Percentiles rank a stretch among this genome's conserved stretches.
These are phyloP conservation scores for Grigorovia humatica DNA, from an alignment of 805 yeast species.

Conservation along the genomic window DNA sequence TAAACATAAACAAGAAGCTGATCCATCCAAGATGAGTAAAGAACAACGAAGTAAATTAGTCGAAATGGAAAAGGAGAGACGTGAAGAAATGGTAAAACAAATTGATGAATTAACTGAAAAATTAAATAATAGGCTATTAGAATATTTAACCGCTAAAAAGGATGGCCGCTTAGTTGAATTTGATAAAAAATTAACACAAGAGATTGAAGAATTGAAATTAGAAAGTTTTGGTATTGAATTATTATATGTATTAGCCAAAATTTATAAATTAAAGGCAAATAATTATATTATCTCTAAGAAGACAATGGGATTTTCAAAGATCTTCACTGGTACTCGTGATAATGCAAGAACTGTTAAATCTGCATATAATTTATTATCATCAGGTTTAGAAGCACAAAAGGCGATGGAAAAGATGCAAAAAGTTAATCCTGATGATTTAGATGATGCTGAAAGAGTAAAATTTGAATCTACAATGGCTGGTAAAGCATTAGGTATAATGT, in stretches of 20 bases:
- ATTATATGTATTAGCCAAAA: constrained; percentile 69
- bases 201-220: constrained; percentile 74
- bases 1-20: constrained; percentile 14
- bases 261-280: constrained; percentile 65
- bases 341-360: constrained; percentile 77
- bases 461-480: constrained; percentile 78
- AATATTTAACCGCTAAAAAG: constrained; percentile 36
- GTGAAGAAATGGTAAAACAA: constrained; percentile 39
- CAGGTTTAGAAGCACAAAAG: constrained; percentile 81
- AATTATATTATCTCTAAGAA: constrained; percentile 65
- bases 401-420: constrained; percentile 65
- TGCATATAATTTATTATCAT: constrained; percentile 69
- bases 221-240: constrained; percentile 93
- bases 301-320: constrained; percentile 78
- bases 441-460: constrained; percentile 57
- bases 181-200: constrained; percentile 41
- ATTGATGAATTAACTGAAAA: constrained; percentile 41
- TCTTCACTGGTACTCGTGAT: constrained; percentile 71
- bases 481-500: constrained; percentile 83
- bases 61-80: constrained; percentile 44
- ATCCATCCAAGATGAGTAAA: constrained; percentile 21
- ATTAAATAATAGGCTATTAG: constrained; percentile 38
- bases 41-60: constrained; percentile 41
- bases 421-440: constrained; percentile 51
- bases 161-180: constrained; percentile 41